phyloP scores from a whole-genome alignment of 805 yeast species.

The Candida anglica region DNA sequence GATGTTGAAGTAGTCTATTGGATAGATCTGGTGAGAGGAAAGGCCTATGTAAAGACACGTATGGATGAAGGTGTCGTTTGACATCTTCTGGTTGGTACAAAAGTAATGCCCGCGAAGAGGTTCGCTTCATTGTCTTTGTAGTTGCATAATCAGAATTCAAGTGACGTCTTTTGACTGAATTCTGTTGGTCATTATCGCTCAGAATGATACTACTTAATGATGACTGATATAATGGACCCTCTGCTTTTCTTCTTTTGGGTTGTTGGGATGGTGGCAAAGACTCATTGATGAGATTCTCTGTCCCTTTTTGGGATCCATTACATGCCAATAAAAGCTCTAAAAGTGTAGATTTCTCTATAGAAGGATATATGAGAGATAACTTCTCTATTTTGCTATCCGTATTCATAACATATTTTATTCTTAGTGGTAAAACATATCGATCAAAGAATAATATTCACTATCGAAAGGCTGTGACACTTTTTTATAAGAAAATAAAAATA shows the following conservation, averaged over 20 bases:
- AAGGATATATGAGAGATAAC: slow-evolving; percentile 22
- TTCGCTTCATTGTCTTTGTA: background rate
- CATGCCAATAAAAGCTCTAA: slow-evolving; percentile 52
- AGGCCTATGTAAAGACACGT: slow-evolving; percentile 45
- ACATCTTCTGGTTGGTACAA: slow-evolving; percentile 9
- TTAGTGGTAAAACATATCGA: background rate
- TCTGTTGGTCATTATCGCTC: slow-evolving; percentile 14
- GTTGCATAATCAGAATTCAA: too few species aligned
- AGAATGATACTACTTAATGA: slow-evolving; percentile 8
- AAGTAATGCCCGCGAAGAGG: background rate
- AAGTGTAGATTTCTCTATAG: slow-evolving; percentile 35
- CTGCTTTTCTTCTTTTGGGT: slow-evolving; percentile 3
- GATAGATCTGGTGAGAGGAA: slow-evolving; percentile 53
- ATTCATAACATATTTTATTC: too few species aligned
- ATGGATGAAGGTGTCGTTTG: slow-evolving; percentile 37
- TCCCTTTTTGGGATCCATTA: slow-evolving; percentile 45
- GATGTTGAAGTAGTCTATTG: slow-evolving; percentile 35
- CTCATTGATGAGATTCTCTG: slow-evolving; percentile 39
- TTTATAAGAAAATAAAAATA: background rate
- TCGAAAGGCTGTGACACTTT: too few species aligned
- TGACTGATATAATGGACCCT: slow-evolving; percentile 8
- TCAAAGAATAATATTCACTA: background rate
- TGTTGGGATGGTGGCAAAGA: slow-evolving; percentile 12
- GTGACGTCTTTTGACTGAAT: too few species aligned
- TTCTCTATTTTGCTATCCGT: slow-evolving; percentile 1